A percentile compares a stretch with the other conserved stretches of the same genome.
Conservation (phyloP, 306 rosid species). For the Biancaea sappan region DNA sequence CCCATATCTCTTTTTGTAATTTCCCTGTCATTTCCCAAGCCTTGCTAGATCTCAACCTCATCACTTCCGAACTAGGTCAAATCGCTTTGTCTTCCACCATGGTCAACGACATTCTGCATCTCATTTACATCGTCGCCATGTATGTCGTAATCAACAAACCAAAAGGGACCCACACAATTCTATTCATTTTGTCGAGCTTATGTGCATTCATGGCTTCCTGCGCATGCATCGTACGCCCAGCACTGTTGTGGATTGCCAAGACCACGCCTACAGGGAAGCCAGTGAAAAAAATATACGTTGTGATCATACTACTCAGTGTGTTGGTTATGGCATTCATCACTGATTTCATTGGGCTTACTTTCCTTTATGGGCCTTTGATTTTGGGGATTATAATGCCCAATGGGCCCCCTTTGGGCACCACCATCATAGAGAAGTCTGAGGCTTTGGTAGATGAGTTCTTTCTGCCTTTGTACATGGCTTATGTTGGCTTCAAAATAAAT, state of each 20-base stretch:
- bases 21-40: constrained; percentile 36
- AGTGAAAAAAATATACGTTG: constrained; percentile 7
- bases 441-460: constrained; percentile 5
- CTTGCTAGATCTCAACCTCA: constrained; percentile 32
- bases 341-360: constrained; percentile 20
- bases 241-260: background rate
- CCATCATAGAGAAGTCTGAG: constrained; percentile 33
- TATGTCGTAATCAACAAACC: background rate
- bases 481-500: background rate
- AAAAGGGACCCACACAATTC: rapidly evolving
- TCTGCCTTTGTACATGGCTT: constrained; percentile 28
- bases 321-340: constrained; percentile 2
- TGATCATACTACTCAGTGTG: constrained; percentile 20
- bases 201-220: background rate
- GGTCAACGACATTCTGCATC: constrained; percentile 21
- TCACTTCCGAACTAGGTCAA: constrained; percentile 41
- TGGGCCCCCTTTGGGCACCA: constrained; percentile 47
- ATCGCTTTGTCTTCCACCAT: constrained; percentile 46
- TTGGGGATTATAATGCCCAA: constrained; percentile 40
- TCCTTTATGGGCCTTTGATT: constrained; percentile 28
- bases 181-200: background rate
- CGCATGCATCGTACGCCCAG: constrained; percentile 9
- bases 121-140: background rate
- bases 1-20: background rate
- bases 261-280: constrained; percentile 39